Evolutionary conservation across 768 basidiomycete species (phyloP).

Genomic region (Coprinopsis strossmayeri): DNA sequence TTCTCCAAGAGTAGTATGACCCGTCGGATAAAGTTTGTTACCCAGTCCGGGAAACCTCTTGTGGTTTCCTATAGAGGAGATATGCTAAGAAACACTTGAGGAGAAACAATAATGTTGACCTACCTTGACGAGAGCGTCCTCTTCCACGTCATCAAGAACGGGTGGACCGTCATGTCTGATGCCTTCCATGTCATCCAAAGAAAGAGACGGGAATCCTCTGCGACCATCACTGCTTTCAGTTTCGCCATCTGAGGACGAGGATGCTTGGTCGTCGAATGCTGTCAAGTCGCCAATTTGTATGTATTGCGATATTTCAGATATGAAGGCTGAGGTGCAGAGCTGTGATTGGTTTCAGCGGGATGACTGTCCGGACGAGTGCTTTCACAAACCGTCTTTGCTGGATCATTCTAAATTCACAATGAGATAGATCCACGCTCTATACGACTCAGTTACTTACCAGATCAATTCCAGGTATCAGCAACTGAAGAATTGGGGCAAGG

Average conservation of each 20-base stretch:
- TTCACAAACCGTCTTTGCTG: constrained; percentile 59
- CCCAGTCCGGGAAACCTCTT: constrained; percentile 74
- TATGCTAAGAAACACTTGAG: constrained; percentile 1
- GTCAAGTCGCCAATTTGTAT: constrained; percentile 69
- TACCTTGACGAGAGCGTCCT: constrained; percentile 61
- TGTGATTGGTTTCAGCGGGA: constrained; percentile 18
- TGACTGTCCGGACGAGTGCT: constrained; percentile 6
- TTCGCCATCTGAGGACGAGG: constrained; percentile 16
- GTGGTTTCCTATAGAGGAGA: constrained; percentile 46
- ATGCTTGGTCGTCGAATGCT: constrained; percentile 22
- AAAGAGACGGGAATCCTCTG: constrained; percentile 30
- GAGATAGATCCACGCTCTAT: no score
- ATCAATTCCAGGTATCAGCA: constrained; percentile 84
- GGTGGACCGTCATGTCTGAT: constrained; percentile 32
- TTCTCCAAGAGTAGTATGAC: constrained; percentile 81
- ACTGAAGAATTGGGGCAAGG: constrained; percentile 70
- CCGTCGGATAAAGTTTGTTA: constrained; percentile 71
- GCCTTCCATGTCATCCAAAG: constrained; percentile 30
- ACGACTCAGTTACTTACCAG: constrained; percentile 42
- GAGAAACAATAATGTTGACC: neutral
- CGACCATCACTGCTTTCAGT: constrained; percentile 22
- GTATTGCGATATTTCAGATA: constrained; percentile 69
- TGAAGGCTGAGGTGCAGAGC: constrained; percentile 70
- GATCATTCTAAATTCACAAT: constrained; percentile 83
- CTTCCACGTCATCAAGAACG: constrained; percentile 50